A percentile compares a stretch with the other conserved stretches of the same genome.
These are phyloP conservation scores for Aureobasidium sp. DNA, from an alignment of 2,329 filamentous ascomycete genomes.

Conservation along the genomic window DNA sequence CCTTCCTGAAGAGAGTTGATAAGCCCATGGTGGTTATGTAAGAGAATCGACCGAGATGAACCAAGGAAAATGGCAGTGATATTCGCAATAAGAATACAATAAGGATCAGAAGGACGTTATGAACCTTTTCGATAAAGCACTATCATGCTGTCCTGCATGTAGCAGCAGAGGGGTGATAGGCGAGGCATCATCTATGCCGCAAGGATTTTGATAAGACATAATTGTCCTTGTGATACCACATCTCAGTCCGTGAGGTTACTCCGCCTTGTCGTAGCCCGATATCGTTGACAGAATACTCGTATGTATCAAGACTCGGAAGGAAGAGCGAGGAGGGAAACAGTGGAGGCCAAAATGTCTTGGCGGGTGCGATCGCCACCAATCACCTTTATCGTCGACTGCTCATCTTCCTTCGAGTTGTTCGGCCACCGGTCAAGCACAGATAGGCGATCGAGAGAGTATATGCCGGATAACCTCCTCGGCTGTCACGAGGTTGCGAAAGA, in stretches of 20 bases:
- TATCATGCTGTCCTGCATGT: not conserved
- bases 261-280: not conserved
- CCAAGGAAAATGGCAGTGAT: not conserved
- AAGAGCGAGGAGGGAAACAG: not conserved
- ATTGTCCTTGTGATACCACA: not conserved
- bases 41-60: not conserved
- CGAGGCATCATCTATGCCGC: not conserved
- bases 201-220: constrained; percentile 1
- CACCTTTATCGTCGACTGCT: not conserved
- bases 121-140: not conserved
- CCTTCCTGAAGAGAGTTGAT: not conserved
- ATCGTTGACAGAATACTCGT: not conserved
- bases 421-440: not conserved
- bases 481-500: not conserved
- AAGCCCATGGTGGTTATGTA: not conserved
- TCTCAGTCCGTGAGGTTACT: not conserved
- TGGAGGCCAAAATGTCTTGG: not conserved
- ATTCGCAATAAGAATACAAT: not conserved
- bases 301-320: not conserved
- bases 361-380: constrained; percentile 5
- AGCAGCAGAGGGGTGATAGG: constrained; percentile 9
- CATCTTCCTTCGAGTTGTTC: not conserved
- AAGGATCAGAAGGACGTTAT: not conserved
- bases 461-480: not conserved
- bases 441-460: not conserved